Conservation (phyloP, 2,329 filamentous ascomycete genomes). For the Botryotinia globosa region DNA sequence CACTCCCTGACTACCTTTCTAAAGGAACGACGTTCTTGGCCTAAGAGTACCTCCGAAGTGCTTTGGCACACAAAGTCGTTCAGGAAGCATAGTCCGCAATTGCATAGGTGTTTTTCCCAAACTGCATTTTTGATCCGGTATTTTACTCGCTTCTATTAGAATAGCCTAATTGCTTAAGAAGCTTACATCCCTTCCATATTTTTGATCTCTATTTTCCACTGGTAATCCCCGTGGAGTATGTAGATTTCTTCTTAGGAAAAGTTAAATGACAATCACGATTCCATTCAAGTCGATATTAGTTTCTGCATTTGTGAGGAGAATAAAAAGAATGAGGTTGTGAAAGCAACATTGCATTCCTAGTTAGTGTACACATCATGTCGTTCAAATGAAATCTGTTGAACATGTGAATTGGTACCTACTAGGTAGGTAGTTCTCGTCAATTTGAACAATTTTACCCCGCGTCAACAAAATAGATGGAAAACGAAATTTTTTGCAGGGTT, state of each 20-base stretch:
- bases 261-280: slow-evolving; percentile 27
- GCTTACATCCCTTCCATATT: slow-evolving; percentile 23
- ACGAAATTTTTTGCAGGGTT: slow-evolving; percentile 3
- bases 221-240: slow-evolving; percentile 22
- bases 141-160: slow-evolving; percentile 34
- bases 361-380: not conserved
- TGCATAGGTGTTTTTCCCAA: slow-evolving; percentile 29
- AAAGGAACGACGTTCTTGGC: slow-evolving; percentile 6
- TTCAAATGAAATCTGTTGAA: not conserved
- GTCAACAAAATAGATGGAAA: not conserved
- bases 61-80: slow-evolving; percentile 17
- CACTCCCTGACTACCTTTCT: slow-evolving; percentile 2
- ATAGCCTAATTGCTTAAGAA: slow-evolving; percentile 35
- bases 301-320: not conserved
- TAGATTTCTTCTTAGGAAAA: slow-evolving; percentile 28
- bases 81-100: slow-evolving; percentile 21
- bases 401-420: not conserved
- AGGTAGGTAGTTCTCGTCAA: not conserved
- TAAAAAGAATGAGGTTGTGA: no score
- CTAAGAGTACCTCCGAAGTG: slow-evolving; percentile 20
- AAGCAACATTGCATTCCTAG: not conserved
- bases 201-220: slow-evolving; percentile 27
- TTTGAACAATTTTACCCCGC: not conserved
- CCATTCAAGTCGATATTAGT: not conserved
- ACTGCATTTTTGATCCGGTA: slow-evolving; percentile 25